phyloP scores from a whole-genome alignment of 192 early-diverging fungal genomes.

The Spizellomyces punctatus region DNA sequence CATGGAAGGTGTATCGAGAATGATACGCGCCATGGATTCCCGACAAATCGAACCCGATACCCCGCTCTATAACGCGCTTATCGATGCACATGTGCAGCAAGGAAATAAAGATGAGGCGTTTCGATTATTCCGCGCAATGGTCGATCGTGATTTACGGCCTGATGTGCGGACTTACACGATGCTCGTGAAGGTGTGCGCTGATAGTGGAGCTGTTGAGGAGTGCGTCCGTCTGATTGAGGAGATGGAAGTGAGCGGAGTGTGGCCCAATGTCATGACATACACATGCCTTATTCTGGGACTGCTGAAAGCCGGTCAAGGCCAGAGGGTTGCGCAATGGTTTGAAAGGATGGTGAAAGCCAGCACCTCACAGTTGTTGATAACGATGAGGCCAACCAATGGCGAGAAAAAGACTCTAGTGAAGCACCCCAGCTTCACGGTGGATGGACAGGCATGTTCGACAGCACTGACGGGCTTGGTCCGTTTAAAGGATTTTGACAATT shows the following conservation, averaged over 20 bases:
- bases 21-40: background rate
- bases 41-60: background rate
- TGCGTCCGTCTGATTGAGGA: background rate
- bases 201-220: background rate
- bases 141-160: background rate
- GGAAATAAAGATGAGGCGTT: background rate
- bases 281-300: background rate
- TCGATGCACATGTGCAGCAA: constrained; percentile 1
- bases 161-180: constrained; percentile 7
- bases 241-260: background rate
- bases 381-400: too few species aligned
- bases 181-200: background rate
- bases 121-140: constrained; percentile 8
- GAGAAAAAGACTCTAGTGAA: too few species aligned
- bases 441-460: too few species aligned
- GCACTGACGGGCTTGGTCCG: too few species aligned
- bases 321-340: background rate
- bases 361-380: too few species aligned
- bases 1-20: background rate
- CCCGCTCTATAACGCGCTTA: background rate
- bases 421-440: too few species aligned
- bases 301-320: background rate
- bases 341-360: background rate
- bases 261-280: background rate
- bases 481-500: too few species aligned